These are phyloP conservation scores for Lipomyces starkeyi DNA, from an alignment of 805 yeast species.

Conservation along the genomic window DNA sequence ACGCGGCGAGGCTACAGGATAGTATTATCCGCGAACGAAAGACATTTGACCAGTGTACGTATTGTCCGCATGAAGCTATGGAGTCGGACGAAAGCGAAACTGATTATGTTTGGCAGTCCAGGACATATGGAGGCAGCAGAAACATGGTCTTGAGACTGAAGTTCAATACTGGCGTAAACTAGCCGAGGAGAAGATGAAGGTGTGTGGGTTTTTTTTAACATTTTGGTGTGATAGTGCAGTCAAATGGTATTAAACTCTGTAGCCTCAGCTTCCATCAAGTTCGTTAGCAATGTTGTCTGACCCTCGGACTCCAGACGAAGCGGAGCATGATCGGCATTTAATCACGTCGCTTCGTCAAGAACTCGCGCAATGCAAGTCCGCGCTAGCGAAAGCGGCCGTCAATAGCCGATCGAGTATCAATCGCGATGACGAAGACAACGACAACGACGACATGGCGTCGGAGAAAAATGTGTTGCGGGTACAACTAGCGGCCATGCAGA, in stretches of 20 bases:
- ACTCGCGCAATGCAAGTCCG: conserved; percentile 5
- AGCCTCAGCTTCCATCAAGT: background rate
- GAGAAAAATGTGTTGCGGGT: background rate
- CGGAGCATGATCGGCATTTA: conserved; percentile 6
- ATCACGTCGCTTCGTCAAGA: conserved; percentile 11
- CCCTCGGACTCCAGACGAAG: conserved; percentile 9
- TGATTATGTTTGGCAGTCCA: conserved; percentile 14
- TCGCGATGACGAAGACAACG: background rate
- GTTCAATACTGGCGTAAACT: conserved; percentile 24
- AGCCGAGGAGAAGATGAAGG: conserved; percentile 6
- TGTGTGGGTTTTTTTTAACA: background rate
- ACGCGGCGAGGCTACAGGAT: conserved; percentile 27
- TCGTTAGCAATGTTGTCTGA: background rate
- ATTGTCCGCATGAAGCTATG: background rate
- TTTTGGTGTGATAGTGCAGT: background rate
- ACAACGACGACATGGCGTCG: background rate
- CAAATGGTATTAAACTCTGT: background rate
- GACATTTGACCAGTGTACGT: conserved; percentile 27
- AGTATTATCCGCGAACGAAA: conserved; percentile 33
- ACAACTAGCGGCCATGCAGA: conserved; percentile 4
- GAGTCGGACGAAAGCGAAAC: background rate
- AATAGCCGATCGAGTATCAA: background rate
- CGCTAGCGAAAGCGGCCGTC: background rate
- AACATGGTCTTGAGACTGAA: conserved; percentile 28
- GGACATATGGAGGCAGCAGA: conserved; percentile 30